A percentile compares a stretch with the other conserved stretches of the same genome.
Evolutionary conservation across 345 rosid species (phyloP).

Genomic region (Gossypium arboreum): DNA sequence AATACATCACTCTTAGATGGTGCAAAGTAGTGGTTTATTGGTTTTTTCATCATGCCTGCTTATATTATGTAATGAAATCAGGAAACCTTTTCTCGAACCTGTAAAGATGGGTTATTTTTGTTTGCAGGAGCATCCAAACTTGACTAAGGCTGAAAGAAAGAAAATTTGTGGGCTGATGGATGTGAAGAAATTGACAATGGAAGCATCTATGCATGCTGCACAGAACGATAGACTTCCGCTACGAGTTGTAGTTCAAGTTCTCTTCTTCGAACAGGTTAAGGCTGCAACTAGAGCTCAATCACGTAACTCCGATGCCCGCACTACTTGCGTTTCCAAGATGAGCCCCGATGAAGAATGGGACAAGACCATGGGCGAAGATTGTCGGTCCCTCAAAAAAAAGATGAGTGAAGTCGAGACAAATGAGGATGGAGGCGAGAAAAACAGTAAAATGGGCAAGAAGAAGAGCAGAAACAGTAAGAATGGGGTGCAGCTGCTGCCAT

Average conservation of each 20-base stretch:
- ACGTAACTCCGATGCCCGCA: conserved; percentile 24
- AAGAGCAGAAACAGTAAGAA: conserved; percentile 53
- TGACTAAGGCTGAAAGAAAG: conserved; percentile 76
- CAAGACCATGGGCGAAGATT: conserved; percentile 25
- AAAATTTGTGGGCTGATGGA: conserved; percentile 73
- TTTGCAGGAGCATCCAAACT: conserved; percentile 62
- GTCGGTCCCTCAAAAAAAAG: conserved; percentile 40
- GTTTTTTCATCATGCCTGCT: neutral
- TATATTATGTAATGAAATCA: neutral
- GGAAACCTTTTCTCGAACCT: neutral
- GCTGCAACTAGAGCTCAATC: conserved; percentile 47
- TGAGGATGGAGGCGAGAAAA: conserved; percentile 16
- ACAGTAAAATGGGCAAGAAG: conserved; percentile 39
- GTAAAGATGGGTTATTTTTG: neutral
- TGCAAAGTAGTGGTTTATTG: neutral
- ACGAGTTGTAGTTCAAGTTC: conserved; percentile 84
- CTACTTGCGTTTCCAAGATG: conserved; percentile 30
- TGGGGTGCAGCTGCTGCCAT: conserved; percentile 61
- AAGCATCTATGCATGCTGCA: conserved; percentile 77
- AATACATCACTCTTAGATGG: no score
- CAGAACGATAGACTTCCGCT: conserved; percentile 79
- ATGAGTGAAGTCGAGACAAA: conserved; percentile 30
- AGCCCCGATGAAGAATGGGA: conserved; percentile 49
- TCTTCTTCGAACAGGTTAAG: conserved; percentile 77
- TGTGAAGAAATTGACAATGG: conserved; percentile 66